phyloP scores from a whole-genome alignment of 2,329 filamentous ascomycete species.

The Arthrobotrys pseudoclavata region DNA sequence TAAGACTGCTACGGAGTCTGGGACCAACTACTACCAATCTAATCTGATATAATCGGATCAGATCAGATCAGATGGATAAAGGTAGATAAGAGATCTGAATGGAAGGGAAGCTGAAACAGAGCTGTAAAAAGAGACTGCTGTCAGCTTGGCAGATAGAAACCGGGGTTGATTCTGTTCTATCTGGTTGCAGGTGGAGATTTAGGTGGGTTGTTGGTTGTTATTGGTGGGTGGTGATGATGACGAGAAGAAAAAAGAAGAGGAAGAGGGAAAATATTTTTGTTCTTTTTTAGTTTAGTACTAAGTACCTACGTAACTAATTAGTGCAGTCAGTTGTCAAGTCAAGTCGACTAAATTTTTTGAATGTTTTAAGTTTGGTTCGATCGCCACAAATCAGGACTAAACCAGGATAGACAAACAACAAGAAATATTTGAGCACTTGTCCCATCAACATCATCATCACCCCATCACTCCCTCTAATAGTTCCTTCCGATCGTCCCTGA shows the following conservation, averaged over 20 bases:
- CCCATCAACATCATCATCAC: slow-evolving; percentile 21
- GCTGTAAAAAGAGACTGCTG: background rate
- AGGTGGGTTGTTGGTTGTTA: slow-evolving; percentile 3
- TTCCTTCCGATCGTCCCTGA: slow-evolving; percentile 21
- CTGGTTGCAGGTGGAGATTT: background rate
- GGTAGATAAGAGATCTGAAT: background rate
- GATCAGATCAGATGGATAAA: background rate
- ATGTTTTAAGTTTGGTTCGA: background rate
- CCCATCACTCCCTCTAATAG: slow-evolving; percentile 24
- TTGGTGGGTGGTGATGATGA: background rate
- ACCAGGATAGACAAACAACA: no score
- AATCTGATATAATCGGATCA: background rate
- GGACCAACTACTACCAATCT: background rate
- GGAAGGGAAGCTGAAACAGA: background rate
- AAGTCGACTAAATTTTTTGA: background rate
- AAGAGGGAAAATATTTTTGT: background rate
- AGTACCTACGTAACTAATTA: background rate
- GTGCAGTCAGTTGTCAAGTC: background rate
- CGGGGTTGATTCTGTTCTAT: background rate
- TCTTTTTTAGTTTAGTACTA: no score
- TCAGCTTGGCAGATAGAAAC: background rate
- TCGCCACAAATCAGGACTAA: background rate
- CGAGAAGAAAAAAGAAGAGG: background rate
- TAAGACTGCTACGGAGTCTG: background rate
- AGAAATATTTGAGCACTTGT: background rate